Conservation (phyloP, 148 eudicot species). For the Rhododendron simsii region DNA sequence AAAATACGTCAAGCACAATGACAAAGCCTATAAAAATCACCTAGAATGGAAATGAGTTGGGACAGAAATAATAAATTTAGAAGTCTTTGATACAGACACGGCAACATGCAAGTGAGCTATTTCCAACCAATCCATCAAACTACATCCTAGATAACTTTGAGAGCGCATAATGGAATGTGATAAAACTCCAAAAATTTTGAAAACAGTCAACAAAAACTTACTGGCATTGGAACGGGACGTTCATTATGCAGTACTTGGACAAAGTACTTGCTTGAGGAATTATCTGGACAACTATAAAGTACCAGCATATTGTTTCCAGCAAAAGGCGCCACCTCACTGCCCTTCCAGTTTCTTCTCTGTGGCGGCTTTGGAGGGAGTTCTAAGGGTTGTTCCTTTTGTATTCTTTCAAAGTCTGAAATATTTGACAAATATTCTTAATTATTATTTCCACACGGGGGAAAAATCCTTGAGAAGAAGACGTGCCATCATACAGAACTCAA, state of each 20-base stretch:
- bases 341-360: slow-evolving; percentile 74
- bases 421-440: slow-evolving; percentile 2
- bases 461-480: not conserved
- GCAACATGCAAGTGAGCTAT: not conserved
- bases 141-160: not conserved
- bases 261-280: slow-evolving; percentile 64
- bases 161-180: not conserved
- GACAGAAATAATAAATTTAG: not conserved
- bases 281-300: slow-evolving; percentile 64
- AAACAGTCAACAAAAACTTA: slow-evolving; percentile 31
- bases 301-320: slow-evolving; percentile 93
- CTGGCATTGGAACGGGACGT: slow-evolving; percentile 74
- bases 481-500: not conserved
- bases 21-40: not conserved
- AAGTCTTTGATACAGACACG: not conserved
- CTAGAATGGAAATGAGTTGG: not conserved
- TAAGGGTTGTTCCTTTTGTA: slow-evolving; percentile 67
- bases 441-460: not conserved
- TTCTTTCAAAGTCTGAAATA: slow-evolving; percentile 61
- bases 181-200: too few relatives aligned
- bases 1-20: not conserved
- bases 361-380: slow-evolving; percentile 83
- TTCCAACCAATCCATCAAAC: not conserved
- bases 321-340: slow-evolving; percentile 75
- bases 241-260: slow-evolving; percentile 93